Percentiles rank a stretch among this genome's conserved stretches.
Conservation (phyloP, 1,139 yeast species). For the Pichia sp. region DNA sequence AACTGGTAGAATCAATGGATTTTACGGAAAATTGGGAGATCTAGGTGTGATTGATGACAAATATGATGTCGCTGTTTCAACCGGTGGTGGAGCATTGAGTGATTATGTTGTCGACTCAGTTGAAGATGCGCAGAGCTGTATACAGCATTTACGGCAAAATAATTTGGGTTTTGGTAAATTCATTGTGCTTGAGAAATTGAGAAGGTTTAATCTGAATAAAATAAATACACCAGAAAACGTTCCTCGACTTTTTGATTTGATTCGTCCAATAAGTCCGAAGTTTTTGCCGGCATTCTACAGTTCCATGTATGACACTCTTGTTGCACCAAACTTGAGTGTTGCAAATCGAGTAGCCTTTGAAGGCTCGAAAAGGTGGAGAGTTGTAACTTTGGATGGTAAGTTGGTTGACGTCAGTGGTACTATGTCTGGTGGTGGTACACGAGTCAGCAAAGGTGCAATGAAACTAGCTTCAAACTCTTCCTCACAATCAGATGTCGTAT, state of each 20-base stretch:
- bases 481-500: constrained; percentile 29
- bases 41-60: constrained; percentile 81
- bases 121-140: constrained; percentile 88
- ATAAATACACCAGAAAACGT: constrained; percentile 74
- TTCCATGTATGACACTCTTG: constrained; percentile 80
- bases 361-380: constrained; percentile 63
- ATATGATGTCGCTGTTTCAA: constrained; percentile 90
- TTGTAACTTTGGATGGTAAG: constrained; percentile 90
- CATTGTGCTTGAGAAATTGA: constrained; percentile 70
- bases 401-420: constrained; percentile 95
- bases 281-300: constrained; percentile 89
- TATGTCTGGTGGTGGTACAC: constrained; percentile 92
- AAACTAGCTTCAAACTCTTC: constrained; percentile 37
- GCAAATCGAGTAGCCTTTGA: constrained; percentile 93
- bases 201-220: constrained; percentile 54
- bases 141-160: constrained; percentile 78
- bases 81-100: constrained; percentile 89
- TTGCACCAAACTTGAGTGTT: constrained; percentile 70
- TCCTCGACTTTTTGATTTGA: constrained; percentile 80
- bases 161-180: constrained; percentile 88
- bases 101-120: constrained; percentile 94
- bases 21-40: constrained; percentile 87
- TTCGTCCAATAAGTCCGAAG: constrained; percentile 58
- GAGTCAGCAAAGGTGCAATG: constrained; percentile 64
- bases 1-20: constrained; percentile 82